Percentiles rank a stretch among this genome's conserved stretches.
Conservation (phyloP, 441 rosid species). For the Pelargonium australe region DNA sequence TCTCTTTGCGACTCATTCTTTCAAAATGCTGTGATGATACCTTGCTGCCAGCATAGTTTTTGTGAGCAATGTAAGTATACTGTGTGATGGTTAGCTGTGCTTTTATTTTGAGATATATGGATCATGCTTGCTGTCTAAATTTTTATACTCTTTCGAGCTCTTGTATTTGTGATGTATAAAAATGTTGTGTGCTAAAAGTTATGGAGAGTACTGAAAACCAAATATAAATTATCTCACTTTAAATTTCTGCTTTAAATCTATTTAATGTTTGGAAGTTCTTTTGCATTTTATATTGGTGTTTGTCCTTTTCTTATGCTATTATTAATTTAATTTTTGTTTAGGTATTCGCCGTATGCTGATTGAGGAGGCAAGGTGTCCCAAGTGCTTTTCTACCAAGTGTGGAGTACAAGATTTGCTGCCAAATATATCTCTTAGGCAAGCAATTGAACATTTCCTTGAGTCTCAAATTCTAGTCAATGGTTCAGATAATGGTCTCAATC, state of each 20-base stretch:
- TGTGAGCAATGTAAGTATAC: slow-evolving; percentile 43
- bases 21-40: slow-evolving; percentile 54
- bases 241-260: neutral
- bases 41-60: slow-evolving; percentile 57
- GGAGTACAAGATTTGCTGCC: slow-evolving; percentile 43
- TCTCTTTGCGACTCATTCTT: slow-evolving; percentile 35
- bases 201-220: neutral
- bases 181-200: slow-evolving; percentile 1
- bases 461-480: slow-evolving; percentile 27
- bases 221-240: neutral
- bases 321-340: slow-evolving; percentile 17
- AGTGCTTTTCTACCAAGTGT: slow-evolving; percentile 36
- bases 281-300: slow-evolving; percentile 10
- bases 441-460: slow-evolving; percentile 36
- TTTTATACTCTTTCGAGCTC: neutral
- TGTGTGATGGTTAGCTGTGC: slow-evolving; percentile 4
- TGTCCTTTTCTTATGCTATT: neutral
- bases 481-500: slow-evolving; percentile 28
- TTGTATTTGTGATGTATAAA: neutral
- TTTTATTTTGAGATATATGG: neutral
- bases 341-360: slow-evolving; percentile 35
- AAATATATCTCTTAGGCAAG: slow-evolving; percentile 48
- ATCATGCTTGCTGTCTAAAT: neutral
- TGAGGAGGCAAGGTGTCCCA: slow-evolving; percentile 44
- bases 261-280: neutral